Evolutionary conservation across 805 yeast species (phyloP), one percentile per base, ranked within the genome.

Genomic region (Yarrowia alimentaria): DNA sequence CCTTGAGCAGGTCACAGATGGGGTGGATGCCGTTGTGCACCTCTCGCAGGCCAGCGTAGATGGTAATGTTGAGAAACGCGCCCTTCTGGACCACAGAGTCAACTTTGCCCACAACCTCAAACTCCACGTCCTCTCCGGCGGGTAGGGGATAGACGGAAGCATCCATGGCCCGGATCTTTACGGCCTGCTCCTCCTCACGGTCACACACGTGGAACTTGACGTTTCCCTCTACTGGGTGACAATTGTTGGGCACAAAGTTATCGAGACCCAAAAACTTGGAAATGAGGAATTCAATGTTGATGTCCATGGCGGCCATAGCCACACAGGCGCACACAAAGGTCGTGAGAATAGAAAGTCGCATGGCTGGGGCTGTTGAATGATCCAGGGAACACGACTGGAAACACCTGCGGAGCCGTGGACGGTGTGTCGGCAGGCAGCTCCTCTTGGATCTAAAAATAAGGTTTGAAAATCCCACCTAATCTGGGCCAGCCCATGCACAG

Each of bases 51-150:
- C 50, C 50, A 5, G 37, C 20, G 18, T 30, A 43, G 11, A 43
- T 32, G 7, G 37, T n/a, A 22, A 43, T 32, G 37, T 43, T 43
- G 30, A 43, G 29, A 24, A 30, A 43, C 6, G 50, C 50, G n/a
- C 50, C 50, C 6, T 30, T 17, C 30, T 43, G 30, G 3, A 43
- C 18, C n/a, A 31, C 5, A 12, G 12, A 8, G 29, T 43, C n/a
- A 9, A 43, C 37, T 7, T 30, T 30, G n/a, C 50, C 50, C 37
- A 31, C 37, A 3, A 43, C 35, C 30, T 43, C 50, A 17, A 43
- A 30, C 50, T 43, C 50, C 13, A 43, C 37, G 8, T 30, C 24
- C 30, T 43, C 13, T 5, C 50, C 50, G 3, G 50, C 50, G 3
- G 35, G 37, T 6, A 43, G 29, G 3, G 50, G 50, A 7, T 30